These are phyloP conservation scores for Trypanosoma brucei DNA, from an alignment of 208 protist genomes.

Conservation along the genomic window DNA sequence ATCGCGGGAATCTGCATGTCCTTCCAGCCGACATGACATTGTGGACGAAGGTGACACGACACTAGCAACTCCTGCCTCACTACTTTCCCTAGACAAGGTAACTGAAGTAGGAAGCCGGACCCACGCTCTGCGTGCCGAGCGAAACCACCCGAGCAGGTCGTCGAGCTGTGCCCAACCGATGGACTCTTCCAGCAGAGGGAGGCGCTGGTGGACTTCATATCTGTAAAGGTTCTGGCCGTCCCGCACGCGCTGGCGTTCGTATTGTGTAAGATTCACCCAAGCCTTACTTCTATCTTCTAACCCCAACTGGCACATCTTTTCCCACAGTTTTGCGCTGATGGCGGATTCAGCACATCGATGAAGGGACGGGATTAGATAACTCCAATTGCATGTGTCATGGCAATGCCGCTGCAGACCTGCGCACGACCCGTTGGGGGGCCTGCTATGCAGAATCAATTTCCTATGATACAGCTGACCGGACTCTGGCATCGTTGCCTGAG, in stretches of 20 bases:
- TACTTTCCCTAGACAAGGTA: not conserved
- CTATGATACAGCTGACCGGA: constrained; percentile 65
- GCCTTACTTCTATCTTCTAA: not conserved
- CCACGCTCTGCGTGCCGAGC: constrained; percentile 50
- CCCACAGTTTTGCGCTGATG: constrained; percentile 24
- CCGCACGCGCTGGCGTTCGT: constrained; percentile 19
- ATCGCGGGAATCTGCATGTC: constrained; percentile 2
- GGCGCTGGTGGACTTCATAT: constrained; percentile 68
- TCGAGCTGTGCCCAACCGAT: constrained; percentile 53
- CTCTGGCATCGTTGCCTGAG: constrained; percentile 54
- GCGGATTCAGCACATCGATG: constrained; percentile 28
- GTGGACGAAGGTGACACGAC: no score
- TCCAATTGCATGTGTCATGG: constrained; percentile 46
- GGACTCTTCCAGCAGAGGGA: constrained; percentile 76
- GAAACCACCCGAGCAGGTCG: constrained; percentile 55
- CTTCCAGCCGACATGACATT: not conserved
- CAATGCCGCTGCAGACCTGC: constrained; percentile 24
- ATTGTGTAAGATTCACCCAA: constrained; percentile 11
- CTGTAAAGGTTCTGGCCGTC: constrained; percentile 49
- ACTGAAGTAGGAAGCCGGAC: constrained; percentile 38
- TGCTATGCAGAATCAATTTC: constrained; percentile 42
- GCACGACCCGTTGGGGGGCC: constrained; percentile 9
- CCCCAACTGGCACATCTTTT: constrained; percentile 21
- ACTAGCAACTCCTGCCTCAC: not conserved
- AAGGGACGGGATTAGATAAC: constrained; percentile 57